Base-by-base conservation (phyloP, 768 basidiomycete genomes). In the Hypholoma fasciculare region DNA sequence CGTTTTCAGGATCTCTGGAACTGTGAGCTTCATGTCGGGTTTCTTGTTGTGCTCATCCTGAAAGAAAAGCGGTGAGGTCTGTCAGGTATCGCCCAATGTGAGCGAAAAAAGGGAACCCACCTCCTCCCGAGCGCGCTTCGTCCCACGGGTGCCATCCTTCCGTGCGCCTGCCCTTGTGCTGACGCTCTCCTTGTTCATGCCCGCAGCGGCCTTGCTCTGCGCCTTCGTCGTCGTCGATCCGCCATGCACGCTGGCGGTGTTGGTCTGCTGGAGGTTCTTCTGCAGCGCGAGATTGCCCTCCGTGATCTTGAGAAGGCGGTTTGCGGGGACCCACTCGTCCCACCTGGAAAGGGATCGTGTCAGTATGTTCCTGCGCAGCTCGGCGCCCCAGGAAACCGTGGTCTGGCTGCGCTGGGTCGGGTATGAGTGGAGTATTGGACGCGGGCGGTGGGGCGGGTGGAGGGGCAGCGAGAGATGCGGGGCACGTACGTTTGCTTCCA, bases 301-400 rank as follows among this genome's bases (percentile, higher is more conserved):
- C 68, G 89, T 92, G 67, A 81, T 80, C 72, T 98, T 97, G 61
- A 97, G 81, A 34, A 98, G 76, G 4, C 97, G 88, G 20, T 69
- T 69, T 20, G 84, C 81, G 2, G 92, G 90, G 0, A 98, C 96
- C 94, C 94, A 98, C 78, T 98, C 96, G 75, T 97, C 95, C 94
- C 95, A 98, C 60, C 94, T 96, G 40, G 42, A 27, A 7, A 40
- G 23, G 5, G 30, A n/a, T 16, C 7, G 16, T 19, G 36, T 44
- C 42, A 54, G 44, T 27, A 20, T 16, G 13, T 17, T 16, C 4
- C n/a, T 27, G 26, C 2, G 34, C 7, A 9, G 13, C 17, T 2
- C 19, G 44, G 40, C 39, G 40, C 17, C 16, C 17, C 19, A 26
- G 7, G 11, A 26, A 12, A 23, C 17, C 7, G 30, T n/a, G 17